Evolutionary conservation across 176 grass and related monocot species (phyloP), one percentile per base, ranked within the genome.

Genomic region (Oryza glaberrima): DNA sequence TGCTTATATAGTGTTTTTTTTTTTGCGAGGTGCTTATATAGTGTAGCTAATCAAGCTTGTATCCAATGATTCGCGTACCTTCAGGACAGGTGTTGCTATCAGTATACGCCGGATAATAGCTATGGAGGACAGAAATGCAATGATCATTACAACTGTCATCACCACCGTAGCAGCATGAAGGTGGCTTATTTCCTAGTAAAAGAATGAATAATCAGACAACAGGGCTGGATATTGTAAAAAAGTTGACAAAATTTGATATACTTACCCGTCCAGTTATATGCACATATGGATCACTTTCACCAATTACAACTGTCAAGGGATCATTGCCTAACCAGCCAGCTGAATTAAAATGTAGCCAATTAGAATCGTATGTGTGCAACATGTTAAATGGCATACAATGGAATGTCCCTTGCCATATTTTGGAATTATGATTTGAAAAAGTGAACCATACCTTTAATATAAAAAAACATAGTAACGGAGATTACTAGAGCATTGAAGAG

Each of bases 311-410:
- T 20, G 89, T 91, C 67, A 95, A 81, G 76, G 93, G 85, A 90
- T 98, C 96, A 75, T 89, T 88, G 22, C 93, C 96, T 81, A 98
- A 94, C 96, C 96, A 98, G 19, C 96, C 96, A 90, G 96, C 96
- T 99, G 83, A 93, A 89, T 81, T 35, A 72, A 73, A 52, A 54
- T 38, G 51, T 26, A 91, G 54, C 23, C 56, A 75, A n/a, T 77
- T 77, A 78, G 49, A 72, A 32, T 67, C 5, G 30, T 61, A 70
- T 52, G 68, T 71, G 25, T 67, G 17, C 11, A 60, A 52, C 12
- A 58, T 46, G 22, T 32, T 40, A 86, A 87, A 75, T 54, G 23
- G 16, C 16, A 61, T 58, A 15, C 11, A 20, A 30, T 26, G 30
- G 34, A 77, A 2, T 5, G 26, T 70, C 41, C 40, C 77, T 77